phyloP scores from a whole-genome alignment of 768 basidiomycete genomes.

The Kwoniella shandongensis region DNA sequence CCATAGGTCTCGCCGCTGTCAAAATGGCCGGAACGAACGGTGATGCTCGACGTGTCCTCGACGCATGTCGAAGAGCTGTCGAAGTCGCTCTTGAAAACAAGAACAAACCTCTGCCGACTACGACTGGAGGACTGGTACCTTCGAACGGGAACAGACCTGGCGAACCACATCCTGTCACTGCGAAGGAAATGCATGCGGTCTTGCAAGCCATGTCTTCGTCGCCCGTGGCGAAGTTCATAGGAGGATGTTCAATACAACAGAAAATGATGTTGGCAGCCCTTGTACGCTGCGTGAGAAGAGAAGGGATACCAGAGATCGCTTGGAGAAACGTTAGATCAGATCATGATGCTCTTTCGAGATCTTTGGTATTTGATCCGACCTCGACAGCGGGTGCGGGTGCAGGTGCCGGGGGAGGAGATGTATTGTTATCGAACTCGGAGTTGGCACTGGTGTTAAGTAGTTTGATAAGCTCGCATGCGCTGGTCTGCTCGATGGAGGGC shows the following conservation, averaged over 20 bases:
- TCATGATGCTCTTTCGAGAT: conserved; percentile 67
- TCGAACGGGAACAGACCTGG: too few species aligned
- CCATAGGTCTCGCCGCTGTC: conserved; percentile 79
- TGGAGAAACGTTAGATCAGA: conserved; percentile 79
- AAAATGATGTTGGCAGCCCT: conserved; percentile 81
- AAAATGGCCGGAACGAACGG: conserved; percentile 80
- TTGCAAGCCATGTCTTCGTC: conserved; percentile 85
- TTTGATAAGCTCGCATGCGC: conserved; percentile 71
- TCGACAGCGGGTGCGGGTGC: too few species aligned
- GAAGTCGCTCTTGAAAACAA: conserved; percentile 64
- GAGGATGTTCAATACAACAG: conserved; percentile 82
- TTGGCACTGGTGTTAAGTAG: conserved; percentile 71
- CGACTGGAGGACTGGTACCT: background rate
- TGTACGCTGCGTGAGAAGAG: conserved; percentile 74
- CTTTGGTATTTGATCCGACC: conserved; percentile 59
- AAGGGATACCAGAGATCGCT: conserved; percentile 82
- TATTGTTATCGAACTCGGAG: conserved; percentile 62
- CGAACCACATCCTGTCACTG: conserved; percentile 59
- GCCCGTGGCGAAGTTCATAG: conserved; percentile 79
- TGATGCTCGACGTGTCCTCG: conserved; percentile 87
- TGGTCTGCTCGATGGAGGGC: conserved; percentile 68
- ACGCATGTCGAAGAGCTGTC: conserved; percentile 86
- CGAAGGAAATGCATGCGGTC: conserved; percentile 73
- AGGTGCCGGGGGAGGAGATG: too few species aligned
- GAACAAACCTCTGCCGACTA: conserved; percentile 23